These are phyloP conservation scores for Alternaria sp. DNA, from an alignment of 2,329 filamentous ascomycete genomes.

Conservation along the genomic window DNA sequence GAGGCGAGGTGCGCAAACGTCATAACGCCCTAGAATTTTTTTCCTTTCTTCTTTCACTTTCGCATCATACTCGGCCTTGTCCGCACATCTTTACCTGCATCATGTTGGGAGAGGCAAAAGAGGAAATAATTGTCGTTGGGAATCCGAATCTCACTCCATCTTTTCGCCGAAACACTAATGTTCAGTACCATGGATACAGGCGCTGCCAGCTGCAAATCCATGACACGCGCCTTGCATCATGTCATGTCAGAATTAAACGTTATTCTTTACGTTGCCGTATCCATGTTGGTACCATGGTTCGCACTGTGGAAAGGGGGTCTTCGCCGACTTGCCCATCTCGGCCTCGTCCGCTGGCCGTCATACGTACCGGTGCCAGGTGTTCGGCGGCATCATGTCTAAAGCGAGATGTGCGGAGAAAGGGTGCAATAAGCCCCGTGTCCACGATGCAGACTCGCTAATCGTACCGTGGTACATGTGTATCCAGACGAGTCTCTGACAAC, in stretches of 20 bases:
- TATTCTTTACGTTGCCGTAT: conserved; percentile 3
- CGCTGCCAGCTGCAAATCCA: neutral
- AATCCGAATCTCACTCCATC: neutral
- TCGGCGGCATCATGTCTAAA: neutral
- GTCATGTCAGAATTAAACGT: conserved; percentile 15
- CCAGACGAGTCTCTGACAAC: conserved; percentile 1
- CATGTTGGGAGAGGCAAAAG: conserved; percentile 3
- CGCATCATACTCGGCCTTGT: conserved; percentile 1
- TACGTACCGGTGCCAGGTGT: neutral
- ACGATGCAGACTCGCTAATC: neutral
- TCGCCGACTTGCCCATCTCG: conserved; percentile 1
- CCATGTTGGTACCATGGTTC: conserved; percentile 16
- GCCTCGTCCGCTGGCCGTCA: neutral
- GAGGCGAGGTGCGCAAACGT: conserved; percentile 4
- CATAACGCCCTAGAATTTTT: neutral
- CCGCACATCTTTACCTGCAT: neutral
- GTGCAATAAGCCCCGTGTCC: neutral
- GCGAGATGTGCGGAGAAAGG: neutral
- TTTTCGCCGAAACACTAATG: conserved; percentile 7
- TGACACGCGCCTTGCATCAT: conserved; percentile 20
- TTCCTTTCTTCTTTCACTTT: neutral
- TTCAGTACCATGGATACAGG: conserved; percentile 10
- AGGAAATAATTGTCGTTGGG: neutral
- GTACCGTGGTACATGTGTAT: conserved; percentile 4
- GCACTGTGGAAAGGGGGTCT: conserved; percentile 1